Conservation (phyloP, 805 yeast species). For the Nakazawaea peltata region DNA sequence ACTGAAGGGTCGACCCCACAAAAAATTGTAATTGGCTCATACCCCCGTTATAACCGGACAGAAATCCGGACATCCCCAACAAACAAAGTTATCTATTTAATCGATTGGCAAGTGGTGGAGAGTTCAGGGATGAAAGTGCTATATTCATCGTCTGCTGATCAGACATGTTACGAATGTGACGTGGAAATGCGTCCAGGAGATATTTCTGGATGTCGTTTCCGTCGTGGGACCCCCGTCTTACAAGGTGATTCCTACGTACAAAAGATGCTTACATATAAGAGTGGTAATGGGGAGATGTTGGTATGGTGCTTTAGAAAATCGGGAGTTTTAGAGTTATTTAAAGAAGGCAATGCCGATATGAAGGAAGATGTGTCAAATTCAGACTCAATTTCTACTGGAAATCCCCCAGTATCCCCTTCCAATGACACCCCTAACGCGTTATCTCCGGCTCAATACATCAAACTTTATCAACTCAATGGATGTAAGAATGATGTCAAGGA, state of each 20-base stretch:
- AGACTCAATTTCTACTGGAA: no score
- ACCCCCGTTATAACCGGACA: no score
- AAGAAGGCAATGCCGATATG: background rate
- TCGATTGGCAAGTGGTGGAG: no score
- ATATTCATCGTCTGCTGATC: background rate
- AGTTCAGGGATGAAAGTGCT: constrained; percentile 3
- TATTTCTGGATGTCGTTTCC: background rate
- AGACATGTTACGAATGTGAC: constrained; percentile 1
- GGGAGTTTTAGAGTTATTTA: constrained; percentile 2
- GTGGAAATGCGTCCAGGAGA: background rate
- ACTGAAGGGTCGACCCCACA: no score
- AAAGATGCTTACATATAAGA: background rate
- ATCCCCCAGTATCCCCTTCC: no score
- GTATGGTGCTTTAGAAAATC: constrained; percentile 7
- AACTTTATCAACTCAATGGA: background rate
- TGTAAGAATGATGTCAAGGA: constrained; percentile 7
- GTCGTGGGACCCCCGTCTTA: background rate
- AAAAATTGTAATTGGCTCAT: no score
- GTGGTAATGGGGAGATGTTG: background rate
- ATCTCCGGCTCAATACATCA: no score
- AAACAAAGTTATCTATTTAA: no score
- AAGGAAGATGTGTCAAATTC: no score
- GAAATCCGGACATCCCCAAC: no score
- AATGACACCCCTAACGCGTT: no score
- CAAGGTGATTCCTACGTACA: constrained; percentile 3